Base-by-base conservation (phyloP, 306 rosid species). In the Cucurbita argyrosperma region DNA sequence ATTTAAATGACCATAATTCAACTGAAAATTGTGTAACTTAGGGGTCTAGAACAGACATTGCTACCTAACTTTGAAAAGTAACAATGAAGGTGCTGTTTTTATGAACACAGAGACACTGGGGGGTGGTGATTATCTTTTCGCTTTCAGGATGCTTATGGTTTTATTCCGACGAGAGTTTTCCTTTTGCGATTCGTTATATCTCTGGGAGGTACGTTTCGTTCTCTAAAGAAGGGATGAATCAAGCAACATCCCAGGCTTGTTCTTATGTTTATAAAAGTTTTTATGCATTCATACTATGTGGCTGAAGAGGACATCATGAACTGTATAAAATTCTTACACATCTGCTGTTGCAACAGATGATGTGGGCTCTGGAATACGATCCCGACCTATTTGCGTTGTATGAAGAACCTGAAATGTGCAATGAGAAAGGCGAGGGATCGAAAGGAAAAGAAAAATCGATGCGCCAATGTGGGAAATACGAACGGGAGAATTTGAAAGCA, bases 131-230 rank as follows among this genome's bases (percentile, higher is more conserved):
- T 95, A 91, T 84, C 79, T 95, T 64, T 95, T 95, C 47, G 99
- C 99, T 65, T 89, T 95, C 84, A 96, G 99, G 89, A 95, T 95
- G 99, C 96, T 95, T 57, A 95, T 95, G 99, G 99, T 95, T 84
- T 79, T 87, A 81, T 95, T 95, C 77, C 97, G 99, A 47, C 92
- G 99, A 76, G 99, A 95, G 71, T 95, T 95, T 84, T 95, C 99
- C 39, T 95, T 95, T 75, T 89, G 99, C 77, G 99, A 95, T 79
- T 91, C 99, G 8, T 82, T 95, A 83, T 95, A 84, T 83, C 97
- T 95, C 79, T 95, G 99, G 99, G 99, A 95, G 99, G 99, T 91
- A 77, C 62, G 86, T 76, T 63, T 42, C 19, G 59, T 49, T 40
- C 1, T 15, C 16, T 5, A 13, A 12, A 13, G 40, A 30, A 60